phyloP scores from a whole-genome alignment of 2,329 filamentous ascomycete genomes.

The Penicillium janthinellum region DNA sequence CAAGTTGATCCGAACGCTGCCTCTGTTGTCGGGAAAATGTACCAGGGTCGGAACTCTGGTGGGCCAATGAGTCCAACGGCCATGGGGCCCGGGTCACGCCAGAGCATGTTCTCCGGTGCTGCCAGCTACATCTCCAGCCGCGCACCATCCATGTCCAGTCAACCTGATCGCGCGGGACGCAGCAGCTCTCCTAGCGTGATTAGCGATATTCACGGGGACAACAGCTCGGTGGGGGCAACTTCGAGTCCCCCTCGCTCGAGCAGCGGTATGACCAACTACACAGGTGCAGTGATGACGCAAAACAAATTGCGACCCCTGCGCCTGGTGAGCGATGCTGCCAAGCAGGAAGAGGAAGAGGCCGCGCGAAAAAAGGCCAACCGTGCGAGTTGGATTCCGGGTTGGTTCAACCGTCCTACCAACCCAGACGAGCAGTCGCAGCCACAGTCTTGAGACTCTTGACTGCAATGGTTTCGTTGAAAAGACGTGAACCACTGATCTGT shows the following conservation, averaged over 20 bases:
- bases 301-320: slow-evolving; percentile 83
- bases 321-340: slow-evolving; percentile 62
- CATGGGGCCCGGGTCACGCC: slow-evolving; percentile 44
- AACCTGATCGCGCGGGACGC: slow-evolving; percentile 50
- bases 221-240: slow-evolving; percentile 48
- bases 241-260: slow-evolving; percentile 64
- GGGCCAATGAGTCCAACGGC: slow-evolving; percentile 59
- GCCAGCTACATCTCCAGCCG: slow-evolving; percentile 56
- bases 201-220: slow-evolving; percentile 51
- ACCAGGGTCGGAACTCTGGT: slow-evolving; percentile 62
- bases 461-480: not conserved
- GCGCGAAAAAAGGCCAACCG: slow-evolving; percentile 50
- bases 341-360: slow-evolving; percentile 44
- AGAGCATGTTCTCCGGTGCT: slow-evolving; percentile 44
- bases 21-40: slow-evolving; percentile 85
- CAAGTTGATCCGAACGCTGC: slow-evolving; percentile 57
- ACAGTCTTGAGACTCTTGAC: slow-evolving; percentile 6
- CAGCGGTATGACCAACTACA: slow-evolving; percentile 69
- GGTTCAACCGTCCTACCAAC: slow-evolving; percentile 45
- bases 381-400: slow-evolving; percentile 48
- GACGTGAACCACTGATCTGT: not conserved
- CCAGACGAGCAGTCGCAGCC: slow-evolving; percentile 26
- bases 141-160: slow-evolving; percentile 54
- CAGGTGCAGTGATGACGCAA: slow-evolving; percentile 61
- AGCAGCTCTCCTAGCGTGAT: slow-evolving; percentile 68